phyloP scores from a whole-genome alignment of 441 rosid genomes.

The Euphorbia neoarborescens region DNA sequence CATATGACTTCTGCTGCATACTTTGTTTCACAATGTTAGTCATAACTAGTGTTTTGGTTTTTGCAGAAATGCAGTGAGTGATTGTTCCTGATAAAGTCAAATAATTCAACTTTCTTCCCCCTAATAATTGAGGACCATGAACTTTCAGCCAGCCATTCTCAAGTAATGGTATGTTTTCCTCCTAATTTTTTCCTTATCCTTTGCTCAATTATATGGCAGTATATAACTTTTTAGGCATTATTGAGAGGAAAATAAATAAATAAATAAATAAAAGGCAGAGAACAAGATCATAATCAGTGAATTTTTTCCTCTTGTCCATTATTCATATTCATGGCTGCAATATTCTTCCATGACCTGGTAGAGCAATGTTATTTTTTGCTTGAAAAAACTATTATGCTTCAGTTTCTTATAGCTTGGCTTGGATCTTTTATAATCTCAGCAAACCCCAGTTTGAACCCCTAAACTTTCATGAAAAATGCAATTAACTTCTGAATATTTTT shows the following conservation, averaged over 20 bases:
- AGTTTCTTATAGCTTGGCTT: too few species aligned
- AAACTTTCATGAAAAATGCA: too few species aligned
- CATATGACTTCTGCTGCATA: conserved; percentile 1
- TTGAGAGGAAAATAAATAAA: neutral
- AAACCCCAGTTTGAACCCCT: too few species aligned
- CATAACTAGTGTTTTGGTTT: neutral
- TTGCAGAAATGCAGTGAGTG: neutral
- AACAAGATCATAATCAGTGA: neutral
- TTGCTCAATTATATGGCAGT: too few species aligned
- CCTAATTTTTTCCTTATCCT: neutral
- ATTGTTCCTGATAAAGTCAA: neutral
- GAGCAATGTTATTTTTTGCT: neutral
- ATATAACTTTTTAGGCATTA: neutral
- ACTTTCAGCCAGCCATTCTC: neutral
- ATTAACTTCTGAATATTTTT: too few species aligned
- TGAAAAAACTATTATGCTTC: too few species aligned
- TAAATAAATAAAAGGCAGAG: neutral
- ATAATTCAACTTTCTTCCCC: neutral
- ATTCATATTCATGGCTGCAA: neutral
- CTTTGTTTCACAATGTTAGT: conserved; percentile 1
- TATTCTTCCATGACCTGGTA: neutral
- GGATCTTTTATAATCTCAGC: too few species aligned
- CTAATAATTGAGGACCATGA: neutral
- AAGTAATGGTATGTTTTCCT: neutral
- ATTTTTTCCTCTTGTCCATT: conserved; percentile 11